A percentile compares a stretch with the other conserved stretches of the same genome.
Evolutionary conservation across 139 green algal species (phyloP).

Genomic region (Chlamydomonas eustigma): DNA sequence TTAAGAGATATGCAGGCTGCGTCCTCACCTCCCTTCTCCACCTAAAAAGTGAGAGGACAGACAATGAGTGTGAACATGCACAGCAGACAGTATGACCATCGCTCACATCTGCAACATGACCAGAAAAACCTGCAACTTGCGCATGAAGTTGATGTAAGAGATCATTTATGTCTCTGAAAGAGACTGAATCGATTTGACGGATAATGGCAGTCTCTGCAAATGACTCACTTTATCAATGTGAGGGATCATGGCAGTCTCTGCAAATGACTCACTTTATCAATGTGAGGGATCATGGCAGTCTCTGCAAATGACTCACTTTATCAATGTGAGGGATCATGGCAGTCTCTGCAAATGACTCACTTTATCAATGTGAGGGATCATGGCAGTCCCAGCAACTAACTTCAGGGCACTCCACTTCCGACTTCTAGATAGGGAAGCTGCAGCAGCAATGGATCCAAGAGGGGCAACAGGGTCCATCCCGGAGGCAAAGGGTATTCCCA

Average conservation of each 20-base stretch:
- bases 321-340: constrained; percentile 50
- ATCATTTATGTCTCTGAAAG: no score
- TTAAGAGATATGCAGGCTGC: constrained; percentile 70
- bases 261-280: constrained; percentile 55
- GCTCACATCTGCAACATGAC: no score
- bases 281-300: constrained; percentile 63
- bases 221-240: constrained; percentile 79
- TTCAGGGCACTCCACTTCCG: constrained; percentile 13
- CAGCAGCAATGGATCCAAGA: neutral
- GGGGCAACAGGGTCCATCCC: no score
- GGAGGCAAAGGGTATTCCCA: no score
- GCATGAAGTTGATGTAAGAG: no score
- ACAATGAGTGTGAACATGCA: no score
- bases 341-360: constrained; percentile 15
- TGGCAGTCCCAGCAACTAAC: constrained; percentile 37
- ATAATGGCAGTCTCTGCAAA: no score
- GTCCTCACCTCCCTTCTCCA: constrained; percentile 79
- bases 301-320: constrained; percentile 51
- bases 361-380: constrained; percentile 79
- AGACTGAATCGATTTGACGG: no score
- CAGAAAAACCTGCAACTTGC: no score
- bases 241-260: constrained; percentile 52
- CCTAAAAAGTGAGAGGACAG: constrained; percentile 18
- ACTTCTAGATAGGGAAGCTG: neutral
- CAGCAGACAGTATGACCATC: no score